Conservation (phyloP, 2,329 filamentous ascomycete genomes). For the Penicillium occitanis region DNA sequence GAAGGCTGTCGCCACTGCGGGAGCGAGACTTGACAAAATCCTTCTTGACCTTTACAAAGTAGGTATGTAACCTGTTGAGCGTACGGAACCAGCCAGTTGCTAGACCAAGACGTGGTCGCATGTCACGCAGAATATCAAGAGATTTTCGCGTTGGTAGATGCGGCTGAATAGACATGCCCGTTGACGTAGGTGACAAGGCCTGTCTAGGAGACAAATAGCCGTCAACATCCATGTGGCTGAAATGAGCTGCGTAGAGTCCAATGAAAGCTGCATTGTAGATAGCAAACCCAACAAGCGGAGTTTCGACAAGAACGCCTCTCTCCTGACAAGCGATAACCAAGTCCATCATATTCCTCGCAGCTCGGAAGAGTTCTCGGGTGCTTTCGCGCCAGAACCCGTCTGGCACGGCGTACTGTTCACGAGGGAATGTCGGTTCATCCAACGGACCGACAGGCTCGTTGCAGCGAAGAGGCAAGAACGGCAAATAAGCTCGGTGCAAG, state of each 20-base stretch:
- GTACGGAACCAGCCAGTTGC: constrained; percentile 47
- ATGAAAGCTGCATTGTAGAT: constrained; percentile 55
- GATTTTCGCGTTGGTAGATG: constrained; percentile 38
- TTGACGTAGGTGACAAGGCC: constrained; percentile 24
- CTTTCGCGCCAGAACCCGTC: constrained; percentile 56
- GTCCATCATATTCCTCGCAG: constrained; percentile 55
- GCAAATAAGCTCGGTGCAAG: constrained; percentile 57
- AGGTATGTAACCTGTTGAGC: constrained; percentile 43
- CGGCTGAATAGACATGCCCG: constrained; percentile 30
- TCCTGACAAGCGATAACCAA: constrained; percentile 54
- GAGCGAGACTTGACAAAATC: constrained; percentile 38
- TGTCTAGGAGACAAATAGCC: constrained; percentile 45
- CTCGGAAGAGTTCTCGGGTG: constrained; percentile 51
- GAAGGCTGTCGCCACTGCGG: constrained; percentile 31
- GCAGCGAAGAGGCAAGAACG: constrained; percentile 54
- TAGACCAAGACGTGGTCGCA: constrained; percentile 43
- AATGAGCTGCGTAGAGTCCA: constrained; percentile 55
- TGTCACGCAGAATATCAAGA: constrained; percentile 42
- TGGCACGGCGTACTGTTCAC: constrained; percentile 45
- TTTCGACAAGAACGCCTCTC: constrained; percentile 54
- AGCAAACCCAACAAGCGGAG: constrained; percentile 56
- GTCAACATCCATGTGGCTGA: constrained; percentile 57
- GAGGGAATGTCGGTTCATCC: constrained; percentile 50
- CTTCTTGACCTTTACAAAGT: constrained; percentile 41
- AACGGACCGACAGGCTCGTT: constrained; percentile 54